phyloP scores from a whole-genome alignment of 2,329 filamentous ascomycete species.

The Trichoderma simmonsii region DNA sequence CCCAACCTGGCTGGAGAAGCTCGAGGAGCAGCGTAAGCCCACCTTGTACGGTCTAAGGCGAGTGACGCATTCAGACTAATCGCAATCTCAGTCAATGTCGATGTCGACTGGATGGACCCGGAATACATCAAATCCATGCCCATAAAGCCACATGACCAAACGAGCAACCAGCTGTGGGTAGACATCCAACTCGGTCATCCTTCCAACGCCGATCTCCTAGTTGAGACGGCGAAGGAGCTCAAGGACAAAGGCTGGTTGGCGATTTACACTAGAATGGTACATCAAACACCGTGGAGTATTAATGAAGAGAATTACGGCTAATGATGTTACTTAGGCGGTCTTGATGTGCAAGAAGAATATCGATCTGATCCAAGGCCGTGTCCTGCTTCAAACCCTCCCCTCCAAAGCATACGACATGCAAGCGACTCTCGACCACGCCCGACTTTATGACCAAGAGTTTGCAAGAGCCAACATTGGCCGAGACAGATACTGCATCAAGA shows the following conservation, averaged over 20 bases:
- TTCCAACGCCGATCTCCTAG: constrained; percentile 43
- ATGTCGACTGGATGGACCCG: constrained; percentile 52
- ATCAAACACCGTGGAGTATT: background rate
- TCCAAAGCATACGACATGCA: constrained; percentile 45
- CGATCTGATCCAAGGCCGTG: constrained; percentile 39
- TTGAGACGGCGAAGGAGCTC: constrained; percentile 41
- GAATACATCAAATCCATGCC: constrained; percentile 45
- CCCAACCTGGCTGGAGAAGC: constrained; percentile 42
- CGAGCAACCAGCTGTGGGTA: constrained; percentile 49
- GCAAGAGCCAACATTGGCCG: constrained; percentile 41
- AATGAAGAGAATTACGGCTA: background rate
- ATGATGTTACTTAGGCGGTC: constrained; percentile 34
- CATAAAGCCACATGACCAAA: constrained; percentile 46
- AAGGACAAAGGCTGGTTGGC: constrained; percentile 45
- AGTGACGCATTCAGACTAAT: background rate
- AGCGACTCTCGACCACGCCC: constrained; percentile 44
- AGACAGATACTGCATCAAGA: constrained; percentile 50
- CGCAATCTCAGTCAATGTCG: constrained; percentile 42
- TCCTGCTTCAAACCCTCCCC: constrained; percentile 47
- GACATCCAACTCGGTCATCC: constrained; percentile 44
- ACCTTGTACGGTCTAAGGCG: background rate
- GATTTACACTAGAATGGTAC: constrained; percentile 46
- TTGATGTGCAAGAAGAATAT: constrained; percentile 39
- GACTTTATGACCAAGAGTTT: constrained; percentile 46
- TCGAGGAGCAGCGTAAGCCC: constrained; percentile 39